These are phyloP conservation scores for Colletotrichum chrysophilum DNA, from an alignment of 2,329 filamentous ascomycete species.

Conservation along the genomic window DNA sequence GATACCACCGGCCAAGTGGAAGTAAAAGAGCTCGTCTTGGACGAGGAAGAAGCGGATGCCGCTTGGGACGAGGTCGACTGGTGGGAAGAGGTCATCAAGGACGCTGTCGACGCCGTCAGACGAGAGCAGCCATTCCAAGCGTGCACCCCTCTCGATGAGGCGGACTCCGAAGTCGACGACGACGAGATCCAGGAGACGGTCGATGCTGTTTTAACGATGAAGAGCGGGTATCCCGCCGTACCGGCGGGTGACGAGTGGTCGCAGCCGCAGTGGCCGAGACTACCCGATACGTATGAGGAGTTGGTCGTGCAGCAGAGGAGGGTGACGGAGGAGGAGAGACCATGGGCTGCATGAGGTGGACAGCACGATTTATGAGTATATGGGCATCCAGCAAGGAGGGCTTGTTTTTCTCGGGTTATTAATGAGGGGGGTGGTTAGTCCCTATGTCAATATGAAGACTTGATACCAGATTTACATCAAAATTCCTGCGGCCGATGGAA, in stretches of 20 bases:
- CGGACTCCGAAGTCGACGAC: slow-evolving; percentile 19
- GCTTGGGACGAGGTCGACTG: slow-evolving; percentile 17
- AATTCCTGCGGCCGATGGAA: background rate
- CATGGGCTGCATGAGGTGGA: background rate
- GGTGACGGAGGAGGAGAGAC: background rate
- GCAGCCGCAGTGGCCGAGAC: slow-evolving; percentile 15
- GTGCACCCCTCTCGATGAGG: slow-evolving; percentile 15
- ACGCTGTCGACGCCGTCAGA: slow-evolving; percentile 17
- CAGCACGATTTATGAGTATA: background rate
- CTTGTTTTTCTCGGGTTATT: background rate
- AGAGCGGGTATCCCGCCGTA: slow-evolving; percentile 8
- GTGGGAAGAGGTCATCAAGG: slow-evolving; percentile 20
- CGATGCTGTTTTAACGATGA: slow-evolving; percentile 10
- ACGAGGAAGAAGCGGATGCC: background rate
- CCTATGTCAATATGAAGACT: background rate
- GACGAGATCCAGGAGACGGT: slow-evolving; percentile 16
- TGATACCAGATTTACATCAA: background rate
- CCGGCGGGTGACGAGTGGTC: slow-evolving; percentile 17
- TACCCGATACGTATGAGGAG: slow-evolving; percentile 21
- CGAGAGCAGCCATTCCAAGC: slow-evolving; percentile 13
- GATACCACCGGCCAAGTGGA: background rate
- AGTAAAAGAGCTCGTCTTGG: background rate
- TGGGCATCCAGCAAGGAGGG: background rate
- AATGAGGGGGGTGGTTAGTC: background rate
- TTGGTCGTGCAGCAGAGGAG: slow-evolving; percentile 15